A percentile compares a stretch with the other conserved stretches of the same genome.
Conservation (phyloP, 345 rosid genomes). For the Noccaea caerulescens region DNA sequence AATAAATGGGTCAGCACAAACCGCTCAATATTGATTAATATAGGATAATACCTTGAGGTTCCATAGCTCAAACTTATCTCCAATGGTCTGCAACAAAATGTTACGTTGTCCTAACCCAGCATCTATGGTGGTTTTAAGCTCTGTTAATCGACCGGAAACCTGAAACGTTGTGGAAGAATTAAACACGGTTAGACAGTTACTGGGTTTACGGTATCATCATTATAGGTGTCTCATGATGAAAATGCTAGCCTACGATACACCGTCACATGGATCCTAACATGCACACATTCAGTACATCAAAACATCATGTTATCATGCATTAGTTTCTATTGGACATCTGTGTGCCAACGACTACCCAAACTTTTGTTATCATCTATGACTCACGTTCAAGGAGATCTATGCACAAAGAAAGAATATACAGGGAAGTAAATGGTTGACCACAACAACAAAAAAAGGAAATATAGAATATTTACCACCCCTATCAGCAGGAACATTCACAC, state of each 20-base stretch:
- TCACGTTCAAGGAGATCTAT: slow-evolving; percentile 19
- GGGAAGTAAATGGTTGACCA: slow-evolving; percentile 21
- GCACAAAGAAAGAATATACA: slow-evolving; percentile 4
- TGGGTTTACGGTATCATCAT: background rate
- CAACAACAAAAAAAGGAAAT: slow-evolving; percentile 13
- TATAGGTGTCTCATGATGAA: background rate
- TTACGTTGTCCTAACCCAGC: slow-evolving; percentile 68
- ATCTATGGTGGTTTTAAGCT: slow-evolving; percentile 80
- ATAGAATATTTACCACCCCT: slow-evolving; percentile 1
- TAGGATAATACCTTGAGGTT: slow-evolving; percentile 58
- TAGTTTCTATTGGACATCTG: slow-evolving; percentile 3
- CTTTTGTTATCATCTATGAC: slow-evolving; percentile 28
- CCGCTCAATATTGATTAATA: background rate
- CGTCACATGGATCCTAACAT: slow-evolving; percentile 8
- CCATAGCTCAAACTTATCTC: slow-evolving; percentile 83
- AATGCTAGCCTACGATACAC: slow-evolving; percentile 16
- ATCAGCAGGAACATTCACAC: slow-evolving; percentile 12
- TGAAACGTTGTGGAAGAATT: slow-evolving; percentile 36
- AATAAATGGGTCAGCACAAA: slow-evolving; percentile 16
- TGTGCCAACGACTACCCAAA: slow-evolving; percentile 24
- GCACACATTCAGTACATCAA: slow-evolving; percentile 10
- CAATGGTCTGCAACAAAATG: slow-evolving; percentile 69
- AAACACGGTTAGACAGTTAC: slow-evolving; percentile 20
- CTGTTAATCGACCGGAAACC: slow-evolving; percentile 74
- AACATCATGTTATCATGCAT: slow-evolving; percentile 8